Evolutionary conservation across 2,329 filamentous ascomycete genomes (phyloP).

Genomic region (Orbilia blumenaviensis): DNA sequence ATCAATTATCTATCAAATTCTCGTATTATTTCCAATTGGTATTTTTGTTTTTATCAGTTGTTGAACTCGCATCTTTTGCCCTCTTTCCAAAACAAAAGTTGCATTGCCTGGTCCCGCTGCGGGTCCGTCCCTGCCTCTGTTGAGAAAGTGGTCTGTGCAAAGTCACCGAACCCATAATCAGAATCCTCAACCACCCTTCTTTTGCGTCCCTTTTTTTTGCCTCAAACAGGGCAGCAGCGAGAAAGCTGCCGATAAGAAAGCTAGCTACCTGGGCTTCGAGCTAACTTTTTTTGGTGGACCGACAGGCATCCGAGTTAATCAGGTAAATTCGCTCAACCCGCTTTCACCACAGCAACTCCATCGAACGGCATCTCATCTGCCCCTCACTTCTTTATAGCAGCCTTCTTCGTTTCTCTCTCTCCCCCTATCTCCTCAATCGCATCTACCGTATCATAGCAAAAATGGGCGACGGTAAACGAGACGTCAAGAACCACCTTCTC

Average conservation of each 20-base stretch:
- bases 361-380: conserved; percentile 11
- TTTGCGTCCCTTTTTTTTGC: neutral
- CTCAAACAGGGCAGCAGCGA: conserved; percentile 7
- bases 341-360: conserved; percentile 17
- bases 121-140: neutral
- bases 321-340: conserved; percentile 48
- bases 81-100: too few species aligned
- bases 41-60: too few species aligned
- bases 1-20: neutral
- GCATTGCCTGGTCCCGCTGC: too few species aligned
- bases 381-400: neutral
- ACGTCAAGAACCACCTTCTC: conserved; percentile 93
- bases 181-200: conserved; percentile 10
- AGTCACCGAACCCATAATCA: conserved; percentile 8
- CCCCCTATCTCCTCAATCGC: conserved; percentile 4
- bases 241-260: conserved; percentile 38
- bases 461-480: conserved; percentile 62
- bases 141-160: conserved; percentile 30
- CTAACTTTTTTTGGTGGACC: conserved; percentile 23
- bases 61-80: too few species aligned
- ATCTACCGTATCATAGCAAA: conserved; percentile 17
- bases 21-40: too few species aligned
- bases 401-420: neutral
- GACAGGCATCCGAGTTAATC: conserved; percentile 26
- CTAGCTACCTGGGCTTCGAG: neutral